Base-by-base conservation (phyloP, 148 eudicot genomes). In the Talinum fruticosum region DNA sequence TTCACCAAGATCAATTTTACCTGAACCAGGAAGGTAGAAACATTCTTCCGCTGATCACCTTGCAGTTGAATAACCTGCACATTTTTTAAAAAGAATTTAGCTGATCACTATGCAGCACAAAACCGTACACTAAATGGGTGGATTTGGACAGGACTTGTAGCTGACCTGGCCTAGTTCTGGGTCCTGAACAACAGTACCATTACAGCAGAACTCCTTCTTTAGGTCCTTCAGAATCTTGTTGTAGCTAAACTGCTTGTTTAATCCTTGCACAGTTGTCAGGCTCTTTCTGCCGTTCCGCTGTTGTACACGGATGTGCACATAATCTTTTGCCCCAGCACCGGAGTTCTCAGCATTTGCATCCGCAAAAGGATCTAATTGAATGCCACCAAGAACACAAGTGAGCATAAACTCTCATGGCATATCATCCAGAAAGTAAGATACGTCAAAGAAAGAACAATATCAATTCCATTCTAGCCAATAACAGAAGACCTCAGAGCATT, bases 1-100 rank as follows among this genome's bases (percentile, higher is more conserved):
- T 3, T n/a, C 26, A 57, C 1, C 24, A 57, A 18, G 10, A 19
- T 21, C 7, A 21, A 41, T 18, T 8, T 2, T 75, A 93, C 98
- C 94, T 95, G 97, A 81, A 87, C 84, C 13, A 95, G 91, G 82
- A 95, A 95, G 75, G 96, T 80, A 29, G 97, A 90, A 7, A 92
- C 97, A 80, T 95, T 95, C 94, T 95, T 95, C 49, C 98, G 85
- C 79, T 95, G 98, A 79, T 95, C 98, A 76, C 98, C 98, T 87
- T 95, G 98, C 72, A 95, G 94, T 83, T 95, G 98, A 81, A 95
- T 95, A 72, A 94, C 98, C 93, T 69, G 5, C 16, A 69, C 4
- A 69, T 0, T 4, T 35, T 19, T 10, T 28, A 2, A 23, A n/a
- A 41, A 41, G 47, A 41, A 41, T 41, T 41, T 41, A 41, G 47